These are phyloP conservation scores for Hondaea fermentalgiana DNA, from an alignment of 108 stramenopile species.

Conservation along the genomic window DNA sequence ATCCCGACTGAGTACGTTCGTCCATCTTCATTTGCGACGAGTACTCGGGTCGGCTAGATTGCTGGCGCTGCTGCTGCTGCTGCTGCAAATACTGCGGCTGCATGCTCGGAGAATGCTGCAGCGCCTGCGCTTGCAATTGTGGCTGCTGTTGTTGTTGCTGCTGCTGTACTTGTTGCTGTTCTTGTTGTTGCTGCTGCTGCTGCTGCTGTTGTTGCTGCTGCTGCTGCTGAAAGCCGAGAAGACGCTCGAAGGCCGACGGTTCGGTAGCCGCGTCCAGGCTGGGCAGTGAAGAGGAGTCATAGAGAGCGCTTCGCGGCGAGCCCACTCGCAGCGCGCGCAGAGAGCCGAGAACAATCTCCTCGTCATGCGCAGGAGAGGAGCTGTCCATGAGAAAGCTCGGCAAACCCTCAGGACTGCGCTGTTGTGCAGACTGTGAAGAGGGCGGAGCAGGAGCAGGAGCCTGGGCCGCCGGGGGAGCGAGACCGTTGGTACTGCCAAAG, in stretches of 20 bases:
- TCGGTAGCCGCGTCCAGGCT: background rate
- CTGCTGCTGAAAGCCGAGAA: background rate
- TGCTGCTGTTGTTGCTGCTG: background rate
- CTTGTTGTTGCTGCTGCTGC: background rate
- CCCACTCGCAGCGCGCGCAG: background rate
- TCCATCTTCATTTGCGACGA: too few relatives aligned
- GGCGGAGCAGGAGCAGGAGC: too few relatives aligned
- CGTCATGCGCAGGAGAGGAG: background rate
- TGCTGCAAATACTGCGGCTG: background rate
- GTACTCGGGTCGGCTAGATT: too few relatives aligned
- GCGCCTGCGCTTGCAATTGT: background rate
- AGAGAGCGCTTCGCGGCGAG: background rate
- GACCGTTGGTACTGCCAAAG: too few relatives aligned
- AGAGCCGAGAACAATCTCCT: background rate
- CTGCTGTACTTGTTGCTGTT: background rate
- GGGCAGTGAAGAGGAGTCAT: background rate
- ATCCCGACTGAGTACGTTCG: too few relatives aligned
- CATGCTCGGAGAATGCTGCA: background rate
- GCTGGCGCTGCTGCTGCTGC: background rate
- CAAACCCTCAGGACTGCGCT: background rate
- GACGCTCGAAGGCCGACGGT: background rate
- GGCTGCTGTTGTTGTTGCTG: background rate
- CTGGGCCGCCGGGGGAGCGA: too few relatives aligned
- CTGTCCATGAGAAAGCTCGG: background rate
- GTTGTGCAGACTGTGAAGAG: too few relatives aligned